These are phyloP conservation scores for Dichomitus squalens DNA, from an alignment of 1,284 basidiomycete species.

Conservation along the genomic window DNA sequence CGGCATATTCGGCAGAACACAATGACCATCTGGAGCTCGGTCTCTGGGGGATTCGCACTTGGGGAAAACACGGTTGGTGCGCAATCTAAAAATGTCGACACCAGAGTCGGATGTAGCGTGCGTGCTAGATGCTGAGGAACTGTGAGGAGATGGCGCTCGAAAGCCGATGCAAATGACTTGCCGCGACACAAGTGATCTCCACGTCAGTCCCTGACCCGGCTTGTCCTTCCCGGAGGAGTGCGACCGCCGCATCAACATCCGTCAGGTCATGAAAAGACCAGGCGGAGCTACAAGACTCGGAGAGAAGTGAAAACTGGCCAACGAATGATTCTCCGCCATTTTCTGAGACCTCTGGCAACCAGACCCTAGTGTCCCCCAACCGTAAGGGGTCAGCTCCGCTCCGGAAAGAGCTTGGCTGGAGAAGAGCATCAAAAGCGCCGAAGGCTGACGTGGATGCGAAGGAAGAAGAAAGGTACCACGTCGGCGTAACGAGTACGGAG, in stretches of 20 bases:
- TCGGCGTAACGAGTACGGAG: constrained; percentile 28
- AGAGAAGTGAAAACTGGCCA: constrained; percentile 25
- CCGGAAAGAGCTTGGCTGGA: constrained; percentile 27
- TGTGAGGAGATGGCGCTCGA: background rate
- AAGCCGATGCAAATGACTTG: constrained; percentile 6
- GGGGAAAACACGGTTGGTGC: constrained; percentile 82
- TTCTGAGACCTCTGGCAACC: constrained; percentile 24
- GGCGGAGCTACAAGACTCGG: constrained; percentile 16
- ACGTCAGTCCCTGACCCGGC: constrained; percentile 11
- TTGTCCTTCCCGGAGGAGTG: constrained; percentile 1
- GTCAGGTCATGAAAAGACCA: constrained; percentile 46
- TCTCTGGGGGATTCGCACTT: constrained; percentile 52
- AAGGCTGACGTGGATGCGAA: constrained; percentile 54
- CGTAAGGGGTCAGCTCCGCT: background rate
- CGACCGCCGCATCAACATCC: constrained; percentile 25
- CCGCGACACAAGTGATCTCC: constrained; percentile 22
- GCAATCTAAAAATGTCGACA: constrained; percentile 84
- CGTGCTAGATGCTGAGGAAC: constrained; percentile 44
- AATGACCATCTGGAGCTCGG: constrained; percentile 65
- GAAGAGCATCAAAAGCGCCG: constrained; percentile 46
- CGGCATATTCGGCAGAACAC: constrained; percentile 65
- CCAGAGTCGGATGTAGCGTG: constrained; percentile 73
- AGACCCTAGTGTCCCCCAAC: constrained; percentile 2
- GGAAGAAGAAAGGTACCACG: constrained; percentile 55
- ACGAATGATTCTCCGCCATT: constrained; percentile 30